Base-by-base conservation (phyloP, 768 basidiomycete species). In the Peribolospora baueri region DNA sequence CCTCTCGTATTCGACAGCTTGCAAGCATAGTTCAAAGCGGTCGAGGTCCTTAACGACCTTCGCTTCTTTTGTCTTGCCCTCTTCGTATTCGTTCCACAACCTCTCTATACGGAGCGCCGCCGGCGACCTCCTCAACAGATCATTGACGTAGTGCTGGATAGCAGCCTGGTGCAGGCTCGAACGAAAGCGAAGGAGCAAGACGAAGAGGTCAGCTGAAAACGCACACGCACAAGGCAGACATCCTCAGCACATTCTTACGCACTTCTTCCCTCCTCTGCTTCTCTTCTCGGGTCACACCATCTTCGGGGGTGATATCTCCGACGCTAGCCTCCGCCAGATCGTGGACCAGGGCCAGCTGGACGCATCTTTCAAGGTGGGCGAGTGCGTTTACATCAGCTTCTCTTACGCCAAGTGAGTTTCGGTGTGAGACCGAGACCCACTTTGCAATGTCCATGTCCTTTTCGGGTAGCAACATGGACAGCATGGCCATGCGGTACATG, bases 281-380 rank as follows among this genome's bases (percentile, higher is more conserved):
- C 64, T 84, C 81, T 2, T 73, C 72, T 61, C 84, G 83, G 0
- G 82, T 67, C 10, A 98, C 80, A 0, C 83, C 81, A 65, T 95
- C 88, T 25, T 78, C 73, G 0, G 91, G 91, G 0, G 87, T 75
- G 56, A 97, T 95, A 64, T 97, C 91, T 4, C 91, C 91, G 5
- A 95, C 91, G 79, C 63, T 51, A 41, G 91, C 91, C 67, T 98
- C 91, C 5, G 90, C 90, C 10, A 98, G 75, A 68, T 98, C 91
- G 63, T 98, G 91, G 10, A 93, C 84, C 42, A 91, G 60, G 14
- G 78, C 78, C 75, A 95, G 80, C 83, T 88, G 80, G 10, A 84
- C 79, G 57, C 82, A 84, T 73, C 80, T 82, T 50, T 39, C 6
- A 42, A 6, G 37, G 39, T 9, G 46, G 43, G 7, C 7, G 10